Evolutionary conservation across 2,329 filamentous ascomycete species (phyloP), one percentile per base, ranked within the genome.

Genomic region (Phoma sp.): DNA sequence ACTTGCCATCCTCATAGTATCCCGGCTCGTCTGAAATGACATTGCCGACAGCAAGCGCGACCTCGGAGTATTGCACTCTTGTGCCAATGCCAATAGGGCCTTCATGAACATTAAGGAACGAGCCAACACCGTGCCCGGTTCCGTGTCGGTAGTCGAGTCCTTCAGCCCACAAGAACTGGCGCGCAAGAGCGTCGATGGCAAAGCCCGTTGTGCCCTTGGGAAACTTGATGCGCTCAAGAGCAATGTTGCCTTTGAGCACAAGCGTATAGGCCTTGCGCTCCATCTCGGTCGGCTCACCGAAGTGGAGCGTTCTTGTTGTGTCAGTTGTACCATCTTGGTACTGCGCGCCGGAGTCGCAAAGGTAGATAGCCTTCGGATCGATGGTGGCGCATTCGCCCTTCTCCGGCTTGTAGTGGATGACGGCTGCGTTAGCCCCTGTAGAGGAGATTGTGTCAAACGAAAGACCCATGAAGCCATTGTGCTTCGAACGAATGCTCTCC

Each of bases 291-390:
- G 95, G 95, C 24, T 86, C 83, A 41, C 91, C 91, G 71, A 98
- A 98, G 70, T 99, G 95, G 35, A 96, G 80, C 0, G 95, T 99
- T 37, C 95, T 84, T 4, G 95, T 99, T 0, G 91, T 96, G 70
- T 99, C 95, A 0, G 95, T 99, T 0, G 95, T 99, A 51, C 95
- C 95, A 72, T 99, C 95, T 2, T 89, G 82, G 68, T 93, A 99
- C 74, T 99, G 95, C n/a, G 90, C 95, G 22, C 95, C 95, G 22
- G 95, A 98, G 75, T 99, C 95, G 72, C 95, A 99, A 2, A 99
- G 85, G 69, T 99, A 99, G 54, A 99, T 86, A 11, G 88, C 87
- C 6, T 86, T 86, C 0, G 91, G 91, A 63, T 99, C 91, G 64
- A 99, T 91, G 25, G 84, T 79, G 7, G 92, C 85, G 76, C 93